Evolutionary conservation across 2,329 filamentous ascomycete species (phyloP).

Genomic region (Aspergillus ustus): DNA sequence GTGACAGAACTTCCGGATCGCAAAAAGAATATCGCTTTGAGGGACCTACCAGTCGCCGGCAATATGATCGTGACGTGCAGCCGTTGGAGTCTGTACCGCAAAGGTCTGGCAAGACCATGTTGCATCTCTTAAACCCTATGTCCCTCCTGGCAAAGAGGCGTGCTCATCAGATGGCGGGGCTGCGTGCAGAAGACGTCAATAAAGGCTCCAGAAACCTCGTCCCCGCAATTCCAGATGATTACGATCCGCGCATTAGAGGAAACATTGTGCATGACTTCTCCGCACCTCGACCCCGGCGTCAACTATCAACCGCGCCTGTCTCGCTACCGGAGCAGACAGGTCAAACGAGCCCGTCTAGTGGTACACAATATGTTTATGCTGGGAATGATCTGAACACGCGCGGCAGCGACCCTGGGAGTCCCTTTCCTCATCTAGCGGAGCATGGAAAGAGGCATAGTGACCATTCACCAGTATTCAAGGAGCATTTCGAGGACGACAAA

Average conservation of each 20-base stretch:
- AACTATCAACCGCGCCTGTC: constrained; percentile 34
- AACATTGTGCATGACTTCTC: constrained; percentile 70
- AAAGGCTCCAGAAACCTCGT: constrained; percentile 55
- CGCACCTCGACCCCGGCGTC: constrained; percentile 57
- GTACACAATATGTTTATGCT: constrained; percentile 13
- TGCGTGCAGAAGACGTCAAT: constrained; percentile 56
- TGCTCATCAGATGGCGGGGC: constrained; percentile 56
- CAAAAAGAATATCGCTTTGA: constrained; percentile 36
- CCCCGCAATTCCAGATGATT: constrained; percentile 62
- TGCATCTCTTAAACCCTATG: constrained; percentile 65
- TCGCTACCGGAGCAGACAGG: constrained; percentile 20
- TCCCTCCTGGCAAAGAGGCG: constrained; percentile 61
- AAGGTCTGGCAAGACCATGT: constrained; percentile 53
- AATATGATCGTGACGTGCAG: constrained; percentile 35
- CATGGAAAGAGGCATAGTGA: constrained; percentile 41
- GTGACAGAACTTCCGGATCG: constrained; percentile 27
- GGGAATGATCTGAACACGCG: constrained; percentile 17
- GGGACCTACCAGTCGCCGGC: constrained; percentile 26
- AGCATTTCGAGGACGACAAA: constrained; percentile 62
- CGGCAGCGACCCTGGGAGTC: constrained; percentile 15
- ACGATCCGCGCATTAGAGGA: constrained; percentile 66
- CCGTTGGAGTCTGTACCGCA: constrained; percentile 34
- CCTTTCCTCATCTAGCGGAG: constrained; percentile 25
- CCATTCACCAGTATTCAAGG: constrained; percentile 64
- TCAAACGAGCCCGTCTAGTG: constrained; percentile 20